Evolutionary conservation across 2,329 filamentous ascomycete genomes (phyloP).

Genomic region (Pseudomassariella vexata): DNA sequence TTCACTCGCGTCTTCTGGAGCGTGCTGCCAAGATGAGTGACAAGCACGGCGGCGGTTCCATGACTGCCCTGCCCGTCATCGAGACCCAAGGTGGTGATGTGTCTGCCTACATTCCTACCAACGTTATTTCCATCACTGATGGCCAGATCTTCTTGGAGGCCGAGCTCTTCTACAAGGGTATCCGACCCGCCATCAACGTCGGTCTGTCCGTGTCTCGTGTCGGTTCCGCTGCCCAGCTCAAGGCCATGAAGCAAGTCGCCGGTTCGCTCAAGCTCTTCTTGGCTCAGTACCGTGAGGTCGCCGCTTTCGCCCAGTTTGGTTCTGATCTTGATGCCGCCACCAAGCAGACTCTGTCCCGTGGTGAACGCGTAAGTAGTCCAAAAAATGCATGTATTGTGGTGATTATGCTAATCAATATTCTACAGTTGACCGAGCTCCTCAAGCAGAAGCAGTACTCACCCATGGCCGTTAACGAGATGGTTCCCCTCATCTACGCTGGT

Average conservation of each 20-base stretch:
- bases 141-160: constrained; percentile 99
- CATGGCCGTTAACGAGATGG: constrained; percentile 99
- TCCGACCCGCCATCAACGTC: constrained; percentile 99
- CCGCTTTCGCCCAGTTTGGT: constrained; percentile 99
- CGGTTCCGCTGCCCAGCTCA: constrained; percentile 98
- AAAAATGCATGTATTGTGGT: too few species aligned
- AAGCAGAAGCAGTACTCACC: constrained; percentile 99
- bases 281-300: constrained; percentile 99
- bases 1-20: constrained; percentile 98
- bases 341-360: constrained; percentile 96
- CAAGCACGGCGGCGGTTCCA: constrained; percentile 88
- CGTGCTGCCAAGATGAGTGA: constrained; percentile 99
- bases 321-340: constrained; percentile 98
- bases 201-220: constrained; percentile 99
- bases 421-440: constrained; percentile 83
- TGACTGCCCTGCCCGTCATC: constrained; percentile 95
- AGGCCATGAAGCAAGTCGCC: constrained; percentile 99
- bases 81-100: constrained; percentile 99
- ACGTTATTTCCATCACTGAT: constrained; percentile 99
- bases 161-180: constrained; percentile 99
- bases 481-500: constrained; percentile 98
- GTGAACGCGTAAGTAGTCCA: constrained; percentile 80
- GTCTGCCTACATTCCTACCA: constrained; percentile 99
- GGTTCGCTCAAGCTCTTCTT: constrained; percentile 99
- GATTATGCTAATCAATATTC: constrained; percentile 6